Percentiles rank a stretch among this genome's conserved stretches.
These are phyloP conservation scores for Pseudodiploospora longispora DNA, from an alignment of 2,329 filamentous ascomycete species.

Conservation along the genomic window DNA sequence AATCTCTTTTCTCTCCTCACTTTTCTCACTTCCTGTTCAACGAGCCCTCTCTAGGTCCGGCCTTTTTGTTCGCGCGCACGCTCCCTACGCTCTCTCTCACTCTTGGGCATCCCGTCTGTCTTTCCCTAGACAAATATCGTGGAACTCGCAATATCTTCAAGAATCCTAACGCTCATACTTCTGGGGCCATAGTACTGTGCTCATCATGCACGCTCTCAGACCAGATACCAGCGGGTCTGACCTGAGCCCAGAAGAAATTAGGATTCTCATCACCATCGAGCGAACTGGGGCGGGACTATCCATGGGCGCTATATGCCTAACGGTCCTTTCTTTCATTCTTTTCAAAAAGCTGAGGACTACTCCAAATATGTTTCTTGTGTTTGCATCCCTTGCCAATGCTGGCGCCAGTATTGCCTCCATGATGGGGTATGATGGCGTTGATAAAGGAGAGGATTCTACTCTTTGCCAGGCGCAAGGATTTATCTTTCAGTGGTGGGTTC, in stretches of 20 bases:
- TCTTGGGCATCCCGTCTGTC: too few species aligned
- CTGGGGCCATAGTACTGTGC: background rate
- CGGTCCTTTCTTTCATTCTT: conserved; percentile 39
- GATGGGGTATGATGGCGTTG: conserved; percentile 59
- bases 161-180: too few species aligned
- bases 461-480: conserved; percentile 57
- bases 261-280: conserved; percentile 42
- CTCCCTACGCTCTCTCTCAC: too few species aligned
- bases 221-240: conserved; percentile 7
- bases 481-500: conserved; percentile 56
- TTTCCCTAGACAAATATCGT: too few species aligned
- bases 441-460: conserved; percentile 40
- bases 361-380: conserved; percentile 42
- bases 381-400: conserved; percentile 32
- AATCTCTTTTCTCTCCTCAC: too few species aligned
- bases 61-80: too few species aligned
- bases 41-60: too few species aligned
- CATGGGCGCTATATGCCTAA: conserved; percentile 40
- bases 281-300: conserved; percentile 46
- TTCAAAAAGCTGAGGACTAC: conserved; percentile 48
- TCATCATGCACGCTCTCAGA: background rate
- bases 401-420: conserved; percentile 57
- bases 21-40: too few species aligned
- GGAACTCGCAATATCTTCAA: too few species aligned
- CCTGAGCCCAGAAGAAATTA: conserved; percentile 29